A percentile compares a stretch with the other conserved stretches of the same genome.
These are phyloP conservation scores for Vicia villosa DNA, from an alignment of 306 rosid genomes.

Conservation along the genomic window DNA sequence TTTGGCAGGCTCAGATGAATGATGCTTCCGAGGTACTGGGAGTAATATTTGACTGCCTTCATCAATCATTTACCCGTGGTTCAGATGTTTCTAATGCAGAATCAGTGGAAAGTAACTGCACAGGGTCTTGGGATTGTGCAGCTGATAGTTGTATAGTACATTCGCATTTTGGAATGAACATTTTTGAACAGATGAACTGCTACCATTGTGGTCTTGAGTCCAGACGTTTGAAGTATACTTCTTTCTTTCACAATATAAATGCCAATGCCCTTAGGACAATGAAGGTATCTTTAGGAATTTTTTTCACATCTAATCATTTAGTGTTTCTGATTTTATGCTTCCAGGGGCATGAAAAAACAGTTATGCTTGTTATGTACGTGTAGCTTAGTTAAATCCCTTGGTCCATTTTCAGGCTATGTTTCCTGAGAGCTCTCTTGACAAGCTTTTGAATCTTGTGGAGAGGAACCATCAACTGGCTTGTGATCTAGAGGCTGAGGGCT, in stretches of 20 bases:
- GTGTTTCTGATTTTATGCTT: conserved; percentile 23
- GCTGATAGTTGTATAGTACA: conserved; percentile 81
- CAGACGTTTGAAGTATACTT: conserved; percentile 84
- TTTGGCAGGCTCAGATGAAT: conserved; percentile 93
- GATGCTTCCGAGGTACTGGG: conserved; percentile 97
- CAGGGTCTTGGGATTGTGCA: conserved; percentile 87
- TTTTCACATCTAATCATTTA: neutral
- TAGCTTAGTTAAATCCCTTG: conserved; percentile 36
- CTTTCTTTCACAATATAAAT: conserved; percentile 95
- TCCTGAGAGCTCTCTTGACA: conserved; percentile 71
- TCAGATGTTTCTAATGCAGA: conserved; percentile 64
- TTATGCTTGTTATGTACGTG: conserved; percentile 32
- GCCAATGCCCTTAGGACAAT: conserved; percentile 88
- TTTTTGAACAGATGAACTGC: conserved; percentile 92
- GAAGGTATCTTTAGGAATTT: conserved; percentile 62
- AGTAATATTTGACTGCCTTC: conserved; percentile 92
- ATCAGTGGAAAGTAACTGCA: conserved; percentile 64
- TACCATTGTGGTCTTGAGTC: conserved; percentile 75
- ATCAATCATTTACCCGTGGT: conserved; percentile 66
- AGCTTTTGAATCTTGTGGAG: conserved; percentile 83
- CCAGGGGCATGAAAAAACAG: conserved; percentile 23
- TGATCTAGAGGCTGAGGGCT: conserved; percentile 81
- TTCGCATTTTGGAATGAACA: conserved; percentile 87
- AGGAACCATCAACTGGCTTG: conserved; percentile 92
- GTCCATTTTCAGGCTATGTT: conserved; percentile 58